Base-by-base conservation (phyloP, 345 rosid genomes). In the Citrus trifoliata region DNA sequence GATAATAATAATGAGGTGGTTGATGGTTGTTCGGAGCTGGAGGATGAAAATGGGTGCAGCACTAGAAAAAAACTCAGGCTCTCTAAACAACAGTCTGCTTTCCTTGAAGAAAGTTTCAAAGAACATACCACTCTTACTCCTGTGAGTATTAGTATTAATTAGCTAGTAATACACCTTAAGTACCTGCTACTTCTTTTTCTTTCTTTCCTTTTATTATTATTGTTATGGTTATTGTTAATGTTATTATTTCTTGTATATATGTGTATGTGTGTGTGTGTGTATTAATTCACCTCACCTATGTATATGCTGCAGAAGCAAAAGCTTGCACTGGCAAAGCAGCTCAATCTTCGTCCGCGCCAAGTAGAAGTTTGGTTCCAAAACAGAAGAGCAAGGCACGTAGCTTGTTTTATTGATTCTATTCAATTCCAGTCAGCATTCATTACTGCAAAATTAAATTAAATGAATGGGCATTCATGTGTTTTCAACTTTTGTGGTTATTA, bases 41-140 rank as follows among this genome's bases (percentile, higher is more conserved):
- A 77, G 2, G 80, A 77, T 6, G 80, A 77, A 35, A 77, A 59
- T 59, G 80, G 80, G 16, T 46, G 16, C 7, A 37, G 46, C n/a
- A 40, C 80, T 1, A 66, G 81, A 73, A 92, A 92, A 84, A 92
- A 92, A 68, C 96, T 92, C 74, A 88, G 96, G 14, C 85, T 92
- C 40, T 83, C 91, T 10, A 92, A 92, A 75, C 91, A 92, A 5
- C 93, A 92, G 65, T 90, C 96, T 27, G 88, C 86, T 82, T 82
- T 89, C 78, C 91, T 92, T 18, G 96, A 92, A 82, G 92, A 90
- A 28, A 88, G 89, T 67, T 92, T 92, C 88, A 87, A 85, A 84
- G 90, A 86, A 76, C 90, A 88, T 82, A 81, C 70, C 48, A 92
- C 90, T 18, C 87, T 87, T 32, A 85, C 85, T 65, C 90, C 90